Evolutionary conservation across 306 rosid species (phyloP), one percentile per base, ranked within the genome.

Genomic region (Begonia fuchsioides): DNA sequence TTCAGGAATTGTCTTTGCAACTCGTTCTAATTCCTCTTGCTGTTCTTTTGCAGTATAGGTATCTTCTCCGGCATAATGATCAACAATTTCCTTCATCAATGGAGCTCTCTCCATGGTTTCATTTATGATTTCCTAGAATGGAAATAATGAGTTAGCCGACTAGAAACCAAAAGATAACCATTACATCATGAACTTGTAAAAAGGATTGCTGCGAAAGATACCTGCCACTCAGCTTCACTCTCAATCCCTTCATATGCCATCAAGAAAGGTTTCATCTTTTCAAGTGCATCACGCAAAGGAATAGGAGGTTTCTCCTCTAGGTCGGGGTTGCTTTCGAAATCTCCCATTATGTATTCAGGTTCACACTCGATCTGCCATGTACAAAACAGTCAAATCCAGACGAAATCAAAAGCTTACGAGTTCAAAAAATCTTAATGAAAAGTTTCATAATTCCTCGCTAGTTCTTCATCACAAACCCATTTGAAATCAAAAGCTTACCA

Each of bases 141-240:
- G 32, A 19, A 48, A 55, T 43, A 55, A 13, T 46, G 13, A 19
- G 7, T 46, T 16, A 15, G 54, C 47, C 51, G 43, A 44, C 51
- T 38, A 45, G 35, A 11, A 32, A 13, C 54, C 6, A 15, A 38
- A 41, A 49, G 52, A 51, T n/a, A 58, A 15, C 8, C 17, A n/a
- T 41, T 8, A 41, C 45, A 41, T 5, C 45, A 41, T 3, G 12
- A 41, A n/a, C 45, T 41, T 0, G 13, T 41, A 3, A 41, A 13
- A 46, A 46, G 15, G 6, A 61, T 15, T 62, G 35, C 32, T 60
- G 52, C 15, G 43, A 49, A 70, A 56, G 12, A 12, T 71, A 90
- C 97, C 95, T 90, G 95, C 97, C 97, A 90, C 77, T 90, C 97
- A 60, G 79, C 92, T 49, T 90, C 84, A 66, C 79, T 81, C 55